Conservation (phyloP, 2,329 filamentous ascomycete genomes). For the Colletotrichum sp. region DNA sequence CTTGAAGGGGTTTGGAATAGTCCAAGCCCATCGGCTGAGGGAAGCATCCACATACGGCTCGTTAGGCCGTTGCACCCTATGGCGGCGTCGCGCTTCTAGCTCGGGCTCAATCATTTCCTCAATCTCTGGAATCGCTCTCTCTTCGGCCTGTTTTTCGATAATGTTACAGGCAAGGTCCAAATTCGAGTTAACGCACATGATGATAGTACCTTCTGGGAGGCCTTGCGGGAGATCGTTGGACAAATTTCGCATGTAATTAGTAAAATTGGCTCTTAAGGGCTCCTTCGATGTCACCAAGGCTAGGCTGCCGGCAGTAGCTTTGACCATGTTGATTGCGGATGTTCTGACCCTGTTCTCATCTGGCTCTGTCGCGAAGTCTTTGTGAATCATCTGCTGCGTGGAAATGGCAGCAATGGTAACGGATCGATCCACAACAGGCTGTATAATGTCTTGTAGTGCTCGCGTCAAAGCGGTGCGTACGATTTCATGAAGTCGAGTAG, state of each 20-base stretch:
- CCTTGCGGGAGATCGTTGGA: conserved; percentile 74
- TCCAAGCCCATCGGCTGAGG: conserved; percentile 89
- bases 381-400: conserved; percentile 91
- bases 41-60: conserved; percentile 84
- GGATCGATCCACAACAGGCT: conserved; percentile 94
- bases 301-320: conserved; percentile 89
- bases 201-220: conserved; percentile 90
- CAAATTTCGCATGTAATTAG: conserved; percentile 87
- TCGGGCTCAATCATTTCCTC: conserved; percentile 89
- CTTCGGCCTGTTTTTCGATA: conserved; percentile 94
- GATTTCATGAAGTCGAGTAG: conserved; percentile 72
- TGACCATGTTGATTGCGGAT: conserved; percentile 91
- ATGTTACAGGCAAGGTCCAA: conserved; percentile 91
- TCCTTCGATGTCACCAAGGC: conserved; percentile 99
- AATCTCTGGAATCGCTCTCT: conserved; percentile 91
- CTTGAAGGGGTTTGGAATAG: conserved; percentile 92
- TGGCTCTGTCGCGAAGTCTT: conserved; percentile 93
- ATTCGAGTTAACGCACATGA: conserved; percentile 99
- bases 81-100: conserved; percentile 76
- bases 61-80: conserved; percentile 75
- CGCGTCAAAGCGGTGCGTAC: conserved; percentile 86
- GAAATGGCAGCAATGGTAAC: conserved; percentile 98
- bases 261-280: conserved; percentile 93
- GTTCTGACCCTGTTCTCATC: conserved; percentile 87
- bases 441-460: conserved; percentile 94